A percentile compares a stretch with the other conserved stretches of the same genome.
phyloP scores from a whole-genome alignment of 495 filamentous ascomycete genomes.

The Neurospora sp. region DNA sequence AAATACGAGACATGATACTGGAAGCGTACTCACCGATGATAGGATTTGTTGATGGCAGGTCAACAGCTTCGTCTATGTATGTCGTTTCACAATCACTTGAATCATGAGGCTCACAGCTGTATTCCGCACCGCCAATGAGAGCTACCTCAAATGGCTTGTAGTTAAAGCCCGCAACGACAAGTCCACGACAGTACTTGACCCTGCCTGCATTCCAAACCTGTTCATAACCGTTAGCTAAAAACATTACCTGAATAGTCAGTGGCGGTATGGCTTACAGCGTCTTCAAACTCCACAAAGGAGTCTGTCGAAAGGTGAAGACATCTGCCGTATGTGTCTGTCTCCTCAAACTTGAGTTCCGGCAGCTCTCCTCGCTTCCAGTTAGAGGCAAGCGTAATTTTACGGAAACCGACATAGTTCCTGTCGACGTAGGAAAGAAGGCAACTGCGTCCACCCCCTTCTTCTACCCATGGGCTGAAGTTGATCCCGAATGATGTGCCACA shows the following conservation, averaged over 20 bases:
- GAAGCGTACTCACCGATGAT: conserved; percentile 27
- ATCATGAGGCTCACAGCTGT: conserved; percentile 13
- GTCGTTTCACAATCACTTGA: conserved; percentile 27
- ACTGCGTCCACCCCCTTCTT: conserved; percentile 14
- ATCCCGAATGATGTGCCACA: conserved; percentile 35
- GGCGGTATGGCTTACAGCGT: conserved; percentile 19
- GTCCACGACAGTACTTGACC: conserved; percentile 26
- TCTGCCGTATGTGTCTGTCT: conserved; percentile 23
- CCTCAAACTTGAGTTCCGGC: conserved; percentile 17
- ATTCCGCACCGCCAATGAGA: conserved; percentile 10
- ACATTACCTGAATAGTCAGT: neutral
- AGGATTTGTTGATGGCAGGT: conserved; percentile 22
- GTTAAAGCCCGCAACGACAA: conserved; percentile 30
- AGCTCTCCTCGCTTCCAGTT: conserved; percentile 13
- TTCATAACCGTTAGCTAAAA: conserved; percentile 6
- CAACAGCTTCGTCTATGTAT: conserved; percentile 16
- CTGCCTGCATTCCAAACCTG: conserved; percentile 27
- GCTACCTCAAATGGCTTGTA: conserved; percentile 29
- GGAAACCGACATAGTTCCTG: conserved; percentile 36
- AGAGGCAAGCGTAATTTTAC: conserved; percentile 22
- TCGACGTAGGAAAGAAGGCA: conserved; percentile 31
- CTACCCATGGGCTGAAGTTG: conserved; percentile 34
- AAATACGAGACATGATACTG: neutral
- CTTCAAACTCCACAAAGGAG: conserved; percentile 37
- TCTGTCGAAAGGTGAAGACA: conserved; percentile 35